phyloP scores from a whole-genome alignment of 352 stramenopile species.

The Phytophthora cajani region DNA sequence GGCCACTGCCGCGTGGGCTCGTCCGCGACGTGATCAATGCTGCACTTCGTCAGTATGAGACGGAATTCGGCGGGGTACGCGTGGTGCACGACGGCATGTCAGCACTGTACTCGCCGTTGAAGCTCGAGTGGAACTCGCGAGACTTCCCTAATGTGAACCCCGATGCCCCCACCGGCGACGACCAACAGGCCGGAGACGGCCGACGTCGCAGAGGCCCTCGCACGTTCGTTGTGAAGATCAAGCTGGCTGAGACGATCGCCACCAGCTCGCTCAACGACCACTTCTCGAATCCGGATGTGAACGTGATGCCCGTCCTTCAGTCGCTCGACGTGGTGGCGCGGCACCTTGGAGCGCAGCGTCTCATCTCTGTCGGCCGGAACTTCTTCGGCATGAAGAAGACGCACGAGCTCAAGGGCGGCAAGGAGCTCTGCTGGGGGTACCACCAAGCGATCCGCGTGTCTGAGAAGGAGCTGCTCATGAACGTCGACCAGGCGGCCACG shows the following conservation, averaged over 20 bases:
- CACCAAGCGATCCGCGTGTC: slow-evolving; percentile 69
- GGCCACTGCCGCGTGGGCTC: slow-evolving; percentile 43
- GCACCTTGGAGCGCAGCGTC: slow-evolving; percentile 55
- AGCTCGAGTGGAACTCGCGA: slow-evolving; percentile 54
- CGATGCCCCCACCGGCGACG: slow-evolving; percentile 23
- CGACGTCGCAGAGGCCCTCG: slow-evolving; percentile 32
- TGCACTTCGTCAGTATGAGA: slow-evolving; percentile 47
- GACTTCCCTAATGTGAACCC: slow-evolving; percentile 59
- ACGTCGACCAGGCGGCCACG: slow-evolving; percentile 72
- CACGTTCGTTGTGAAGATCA: slow-evolving; percentile 71
- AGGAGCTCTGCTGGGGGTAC: slow-evolving; percentile 76
- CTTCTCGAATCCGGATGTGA: slow-evolving; percentile 56
- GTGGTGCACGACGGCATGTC: slow-evolving; percentile 72
- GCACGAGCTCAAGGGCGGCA: slow-evolving; percentile 58
- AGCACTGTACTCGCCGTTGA: slow-evolving; percentile 52
- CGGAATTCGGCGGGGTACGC: slow-evolving; percentile 44
- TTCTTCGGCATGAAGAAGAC: slow-evolving; percentile 75
- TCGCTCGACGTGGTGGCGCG: slow-evolving; percentile 69
- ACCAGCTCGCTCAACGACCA: too few species aligned
- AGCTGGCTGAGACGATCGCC: slow-evolving; percentile 31
- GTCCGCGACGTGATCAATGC: slow-evolving; percentile 62
- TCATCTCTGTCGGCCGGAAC: slow-evolving; percentile 69
- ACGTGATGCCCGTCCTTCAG: slow-evolving; percentile 66
- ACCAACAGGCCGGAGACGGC: background rate
- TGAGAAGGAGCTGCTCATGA: slow-evolving; percentile 63